Evolutionary conservation across 108 stramenopile species (phyloP), one percentile per base, ranked within the genome.

Genomic region (Nannochloropsis gaditana): DNA sequence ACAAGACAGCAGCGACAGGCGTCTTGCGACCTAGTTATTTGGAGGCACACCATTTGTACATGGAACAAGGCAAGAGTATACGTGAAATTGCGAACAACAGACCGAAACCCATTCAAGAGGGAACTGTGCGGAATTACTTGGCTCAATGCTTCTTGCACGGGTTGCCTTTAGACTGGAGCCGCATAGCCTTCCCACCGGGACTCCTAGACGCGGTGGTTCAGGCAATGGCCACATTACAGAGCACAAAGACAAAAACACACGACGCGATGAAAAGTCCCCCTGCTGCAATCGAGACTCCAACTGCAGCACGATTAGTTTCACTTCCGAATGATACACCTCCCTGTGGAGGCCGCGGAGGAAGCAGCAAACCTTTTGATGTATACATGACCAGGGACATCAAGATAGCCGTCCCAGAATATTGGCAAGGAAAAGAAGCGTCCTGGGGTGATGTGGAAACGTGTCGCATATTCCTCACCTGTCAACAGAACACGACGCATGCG

Each of bases 111-210:
- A 73, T 73, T 73, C 15, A 73, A n/a, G 59, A 73, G 59, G 59
- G 19, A n/a, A 73, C 59, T 4, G 59, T 73, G 15, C 15, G 59
- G 6, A 73, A n/a, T 6, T 73, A 73, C n/a, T 73, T 73, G 59
- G 59, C 59, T 15, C 59, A 73, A n/a, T 73, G 59, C n/a, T 73
- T 73, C n/a, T n/a, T 73, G 59, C 59, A 73, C n/a, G 59, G 59
- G 1, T 73, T 73, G 59, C 59, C 59, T 15, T 73, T 73, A 73
- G 59, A 15, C 19, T 73, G 59, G 59, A n/a, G 59, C 19, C 15
- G 59, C 19, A n/a, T 73, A n/a, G 59, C 15, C 5, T 73, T 73
- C 15, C 59, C 59, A 2, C 5, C 15, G 3, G 59, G 59, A n/a
- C n/a, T 73, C 19, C 59, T 73, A 0, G 59, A 73, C 19, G 59